These are phyloP conservation scores for Andrographis paniculata DNA, from an alignment of 305 asterid species.

Conservation along the genomic window DNA sequence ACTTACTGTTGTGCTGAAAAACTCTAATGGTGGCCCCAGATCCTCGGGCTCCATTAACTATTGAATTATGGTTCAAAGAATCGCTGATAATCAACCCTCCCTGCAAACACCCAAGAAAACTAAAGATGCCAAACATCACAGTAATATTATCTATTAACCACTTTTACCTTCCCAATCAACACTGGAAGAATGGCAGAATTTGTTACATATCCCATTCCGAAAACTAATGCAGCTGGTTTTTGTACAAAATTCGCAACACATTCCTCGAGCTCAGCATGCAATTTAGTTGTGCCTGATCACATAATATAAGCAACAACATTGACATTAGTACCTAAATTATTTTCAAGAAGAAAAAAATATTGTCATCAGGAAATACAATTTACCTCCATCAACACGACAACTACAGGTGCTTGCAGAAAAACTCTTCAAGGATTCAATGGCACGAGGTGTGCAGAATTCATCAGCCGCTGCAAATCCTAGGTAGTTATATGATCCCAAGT, in stretches of 20 bases:
- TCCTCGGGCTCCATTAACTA: conserved; percentile 98
- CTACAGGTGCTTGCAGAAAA: conserved; percentile 95
- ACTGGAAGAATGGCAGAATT: conserved; percentile 96
- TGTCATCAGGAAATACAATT: no score
- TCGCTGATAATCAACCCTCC: conserved; percentile 95
- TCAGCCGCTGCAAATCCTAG: conserved; percentile 99
- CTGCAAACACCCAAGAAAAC: conserved; percentile 34
- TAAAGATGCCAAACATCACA: background rate
- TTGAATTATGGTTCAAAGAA: conserved; percentile 93
- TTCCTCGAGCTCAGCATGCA: conserved; percentile 81
- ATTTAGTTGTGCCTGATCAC: conserved; percentile 59
- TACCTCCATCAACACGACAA: conserved; percentile 96
- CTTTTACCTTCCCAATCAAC: conserved; percentile 67
- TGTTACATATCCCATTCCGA: conserved; percentile 97
- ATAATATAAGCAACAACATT: conserved; percentile 9
- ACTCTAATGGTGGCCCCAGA: conserved; percentile 96
- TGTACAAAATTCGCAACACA: conserved; percentile 85
- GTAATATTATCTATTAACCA: conserved; percentile 8
- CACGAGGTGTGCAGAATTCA: conserved; percentile 97
- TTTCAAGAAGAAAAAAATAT: no score
- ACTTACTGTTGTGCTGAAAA: conserved; percentile 94
- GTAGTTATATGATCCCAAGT: conserved; percentile 96
- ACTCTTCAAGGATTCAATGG: conserved; percentile 74
- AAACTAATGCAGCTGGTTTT: conserved; percentile 86
- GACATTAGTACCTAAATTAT: conserved; percentile 1